Percentiles rank a stretch among this genome's conserved stretches.
Conservation (phyloP, 2,329 filamentous ascomycete species). For the Aspergillus ustus region DNA sequence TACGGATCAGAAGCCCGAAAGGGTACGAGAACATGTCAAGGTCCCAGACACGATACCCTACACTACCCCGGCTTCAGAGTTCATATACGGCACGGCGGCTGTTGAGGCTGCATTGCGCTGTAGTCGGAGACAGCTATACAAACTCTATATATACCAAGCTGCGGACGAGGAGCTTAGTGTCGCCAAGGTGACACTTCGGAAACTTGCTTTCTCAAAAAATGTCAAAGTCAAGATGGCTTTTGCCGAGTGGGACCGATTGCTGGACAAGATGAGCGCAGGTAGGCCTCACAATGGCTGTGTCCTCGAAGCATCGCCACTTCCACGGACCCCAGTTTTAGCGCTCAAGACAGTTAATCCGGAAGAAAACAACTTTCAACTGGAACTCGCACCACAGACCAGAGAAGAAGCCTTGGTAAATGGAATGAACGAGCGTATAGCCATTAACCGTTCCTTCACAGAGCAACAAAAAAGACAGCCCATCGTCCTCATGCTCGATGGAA, state of each 20-base stretch:
- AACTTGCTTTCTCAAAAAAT: slow-evolving; percentile 45
- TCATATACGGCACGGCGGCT: slow-evolving; percentile 82
- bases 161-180: slow-evolving; percentile 57
- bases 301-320: slow-evolving; percentile 83
- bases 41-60: slow-evolving; percentile 62
- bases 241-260: slow-evolving; percentile 64
- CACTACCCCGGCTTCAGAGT: slow-evolving; percentile 86
- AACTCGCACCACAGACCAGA: slow-evolving; percentile 68
- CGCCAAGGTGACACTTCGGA: slow-evolving; percentile 42
- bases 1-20: slow-evolving; percentile 36
- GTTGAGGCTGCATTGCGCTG: slow-evolving; percentile 78
- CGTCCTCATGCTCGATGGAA: slow-evolving; percentile 49
- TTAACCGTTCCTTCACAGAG: slow-evolving; percentile 26
- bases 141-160: slow-evolving; percentile 75
- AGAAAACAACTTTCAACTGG: slow-evolving; percentile 61
- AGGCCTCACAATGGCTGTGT: slow-evolving; percentile 90
- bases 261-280: slow-evolving; percentile 82
- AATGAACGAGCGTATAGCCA: slow-evolving; percentile 55
- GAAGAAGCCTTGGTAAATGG: slow-evolving; percentile 81
- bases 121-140: slow-evolving; percentile 75
- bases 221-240: slow-evolving; percentile 66
- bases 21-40: slow-evolving; percentile 39
- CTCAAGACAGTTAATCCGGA: slow-evolving; percentile 57
- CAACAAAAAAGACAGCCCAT: slow-evolving; percentile 42
- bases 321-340: slow-evolving; percentile 68